phyloP scores from a whole-genome alignment of 2,329 filamentous ascomycete genomes.

The Stemphylium lycopersici region DNA sequence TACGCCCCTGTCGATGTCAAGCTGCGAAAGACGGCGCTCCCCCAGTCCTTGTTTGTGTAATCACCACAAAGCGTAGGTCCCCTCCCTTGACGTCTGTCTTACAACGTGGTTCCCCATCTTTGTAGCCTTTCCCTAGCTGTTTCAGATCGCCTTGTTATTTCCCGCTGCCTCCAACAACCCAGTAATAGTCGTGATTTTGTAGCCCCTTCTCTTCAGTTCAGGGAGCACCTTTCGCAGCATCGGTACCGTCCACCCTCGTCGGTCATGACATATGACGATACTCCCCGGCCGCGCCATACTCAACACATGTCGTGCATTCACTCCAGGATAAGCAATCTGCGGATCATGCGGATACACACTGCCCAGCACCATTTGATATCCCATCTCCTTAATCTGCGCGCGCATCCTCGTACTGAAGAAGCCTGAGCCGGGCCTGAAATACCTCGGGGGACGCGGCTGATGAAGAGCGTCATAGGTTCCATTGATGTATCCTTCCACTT shows the following conservation, averaged over 20 bases:
- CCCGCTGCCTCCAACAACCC: slow-evolving; percentile 23
- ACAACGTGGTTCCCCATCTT: background rate
- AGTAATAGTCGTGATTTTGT: slow-evolving; percentile 69
- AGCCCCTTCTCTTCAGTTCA: slow-evolving; percentile 72
- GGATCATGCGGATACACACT: slow-evolving; percentile 90
- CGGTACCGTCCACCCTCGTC: slow-evolving; percentile 79
- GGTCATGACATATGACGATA: slow-evolving; percentile 86
- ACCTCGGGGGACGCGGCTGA: slow-evolving; percentile 60
- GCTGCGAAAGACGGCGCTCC: too few species aligned
- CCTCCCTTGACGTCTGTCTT: too few species aligned
- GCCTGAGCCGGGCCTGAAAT: slow-evolving; percentile 84
- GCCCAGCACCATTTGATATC: slow-evolving; percentile 77
- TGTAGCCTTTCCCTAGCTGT: background rate
- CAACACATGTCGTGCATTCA: slow-evolving; percentile 80
- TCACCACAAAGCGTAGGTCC: too few species aligned
- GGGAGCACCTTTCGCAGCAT: slow-evolving; percentile 78
- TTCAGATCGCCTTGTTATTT: background rate
- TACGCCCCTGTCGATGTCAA: too few species aligned
- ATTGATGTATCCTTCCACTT: slow-evolving; percentile 67
- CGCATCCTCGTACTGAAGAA: slow-evolving; percentile 79
- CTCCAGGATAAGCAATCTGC: slow-evolving; percentile 71
- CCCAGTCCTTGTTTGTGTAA: too few species aligned
- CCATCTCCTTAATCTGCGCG: slow-evolving; percentile 61
- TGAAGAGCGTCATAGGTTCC: slow-evolving; percentile 58
- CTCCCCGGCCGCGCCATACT: slow-evolving; percentile 78